Base-by-base conservation (phyloP, 2,329 filamentous ascomycete genomes). In the Aspergillus sp. region DNA sequence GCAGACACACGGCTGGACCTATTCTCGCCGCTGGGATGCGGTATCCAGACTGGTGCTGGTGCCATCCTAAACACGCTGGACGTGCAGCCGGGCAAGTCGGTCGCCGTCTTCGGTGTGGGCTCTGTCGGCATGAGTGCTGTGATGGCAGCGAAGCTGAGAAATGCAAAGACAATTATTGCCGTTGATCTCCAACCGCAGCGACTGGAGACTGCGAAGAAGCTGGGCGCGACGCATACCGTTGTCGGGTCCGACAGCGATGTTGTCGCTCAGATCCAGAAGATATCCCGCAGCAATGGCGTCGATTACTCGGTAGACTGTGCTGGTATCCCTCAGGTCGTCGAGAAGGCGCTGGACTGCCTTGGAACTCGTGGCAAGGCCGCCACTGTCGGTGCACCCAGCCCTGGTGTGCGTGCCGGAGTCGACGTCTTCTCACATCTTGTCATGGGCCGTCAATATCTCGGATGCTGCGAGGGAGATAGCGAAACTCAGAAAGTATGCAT, bases 101-200 rank as follows among this genome's bases (percentile, higher is more conserved):
- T 74, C 1, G 70, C 62, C 1, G 62, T 74, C 6, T 66, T 72
- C 20, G 72, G 73, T 2, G 61, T 64, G 2, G 72, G 72, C 1
- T 60, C 64, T 3, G 73, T 75, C 2, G 73, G 72, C 2, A 55
- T 74, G 22, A 61, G 66, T 12, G 70, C 68, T 2, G 61, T 74
- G 22, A 72, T 74, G 71, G 71, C 66, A 1, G 64, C 71, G 4
- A 71, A 68, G 36, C 55, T 69, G 5, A 38, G 53, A 5, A 56
- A 55, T 0, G 65, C 60, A 12, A 52, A 50, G 8, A 47, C 49
- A 2, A 71, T 74, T 18, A 64, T 72, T 41, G 70, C 62, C 3
- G 57, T 72, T 7, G 70, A 72, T 42, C 26, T 63, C 7, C 32
- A 60, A n/a, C 44, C 49, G 9, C 43, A 59, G 5, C 59, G 68